These are phyloP conservation scores for Hyaloperonospora brassicae DNA, from an alignment of 352 stramenopile genomes.

Conservation along the genomic window DNA sequence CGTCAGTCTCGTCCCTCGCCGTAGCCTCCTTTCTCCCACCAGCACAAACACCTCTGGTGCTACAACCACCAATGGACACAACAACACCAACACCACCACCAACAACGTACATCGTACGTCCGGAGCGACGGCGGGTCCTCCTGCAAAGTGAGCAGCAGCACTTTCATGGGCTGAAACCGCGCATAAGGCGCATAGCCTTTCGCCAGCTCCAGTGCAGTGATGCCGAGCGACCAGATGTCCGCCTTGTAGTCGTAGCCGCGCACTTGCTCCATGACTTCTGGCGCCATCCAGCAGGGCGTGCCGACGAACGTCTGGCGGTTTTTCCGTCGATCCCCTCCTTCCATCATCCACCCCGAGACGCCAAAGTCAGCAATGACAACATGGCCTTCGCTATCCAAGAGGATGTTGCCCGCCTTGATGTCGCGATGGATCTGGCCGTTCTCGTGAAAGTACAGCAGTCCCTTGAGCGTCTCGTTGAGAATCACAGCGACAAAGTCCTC, in stretches of 20 bases:
- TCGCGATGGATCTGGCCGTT: constrained; percentile 97
- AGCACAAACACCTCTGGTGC: too few species aligned
- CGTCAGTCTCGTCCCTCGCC: background rate
- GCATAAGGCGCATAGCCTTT: constrained; percentile 98
- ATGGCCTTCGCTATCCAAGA: constrained; percentile 89
- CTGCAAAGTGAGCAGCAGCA: constrained; percentile 94
- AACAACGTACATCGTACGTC: constrained; percentile 74
- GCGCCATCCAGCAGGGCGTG: constrained; percentile 96
- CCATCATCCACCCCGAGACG: constrained; percentile 97
- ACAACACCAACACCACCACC: background rate
- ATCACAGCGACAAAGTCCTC: constrained; percentile 97
- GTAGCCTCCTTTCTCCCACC: background rate
- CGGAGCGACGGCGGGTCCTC: constrained; percentile 91
- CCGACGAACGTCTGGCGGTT: constrained; percentile 97
- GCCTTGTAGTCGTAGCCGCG: constrained; percentile 93
- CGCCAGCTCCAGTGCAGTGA: constrained; percentile 97
- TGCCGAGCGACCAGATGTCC: constrained; percentile 99
- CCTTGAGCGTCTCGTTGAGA: constrained; percentile 93
- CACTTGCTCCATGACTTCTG: constrained; percentile 89
- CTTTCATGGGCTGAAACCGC: constrained; percentile 97
- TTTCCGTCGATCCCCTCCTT: constrained; percentile 89
- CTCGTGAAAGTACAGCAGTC: constrained; percentile 98
- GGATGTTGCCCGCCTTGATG: constrained; percentile 98
- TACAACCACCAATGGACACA: too few species aligned
- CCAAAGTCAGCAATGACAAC: constrained; percentile 98